Evolutionary conservation across 2,329 filamentous ascomycete species (phyloP).

Genomic region (Ustulina deusta): DNA sequence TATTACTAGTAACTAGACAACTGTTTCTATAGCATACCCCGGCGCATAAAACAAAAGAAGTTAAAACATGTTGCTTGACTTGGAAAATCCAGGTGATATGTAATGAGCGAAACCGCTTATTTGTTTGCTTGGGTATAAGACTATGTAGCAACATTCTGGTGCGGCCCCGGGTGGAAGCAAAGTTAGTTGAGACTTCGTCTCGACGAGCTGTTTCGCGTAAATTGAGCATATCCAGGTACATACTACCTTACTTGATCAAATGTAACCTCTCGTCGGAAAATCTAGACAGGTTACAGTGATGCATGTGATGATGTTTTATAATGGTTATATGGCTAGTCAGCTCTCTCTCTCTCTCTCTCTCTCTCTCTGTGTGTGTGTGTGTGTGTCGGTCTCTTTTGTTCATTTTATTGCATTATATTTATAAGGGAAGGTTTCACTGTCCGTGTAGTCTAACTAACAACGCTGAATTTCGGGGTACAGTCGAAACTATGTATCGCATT

Average conservation of each 20-base stretch:
- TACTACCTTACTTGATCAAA: neutral
- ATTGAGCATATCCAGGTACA: slow-evolving; percentile 13
- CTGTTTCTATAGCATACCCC: slow-evolving; percentile 49
- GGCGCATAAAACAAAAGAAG: slow-evolving; percentile 49
- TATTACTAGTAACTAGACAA: slow-evolving; percentile 44
- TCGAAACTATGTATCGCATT: no score
- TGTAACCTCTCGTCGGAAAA: neutral
- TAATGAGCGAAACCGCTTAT: neutral
- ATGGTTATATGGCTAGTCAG: no score
- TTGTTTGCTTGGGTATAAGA: neutral
- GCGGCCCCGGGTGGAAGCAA: neutral
- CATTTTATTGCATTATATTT: no score
- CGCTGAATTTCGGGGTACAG: no score
- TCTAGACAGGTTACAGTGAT: neutral
- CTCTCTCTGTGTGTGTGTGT: no score
- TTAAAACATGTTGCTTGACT: slow-evolving; percentile 39
- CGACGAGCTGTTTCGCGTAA: neutral
- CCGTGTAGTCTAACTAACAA: no score
- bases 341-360: neutral
- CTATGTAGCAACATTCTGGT: no score
- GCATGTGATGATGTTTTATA: no score
- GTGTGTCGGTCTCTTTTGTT: no score
- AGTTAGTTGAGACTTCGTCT: neutral
- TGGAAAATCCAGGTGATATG: neutral
- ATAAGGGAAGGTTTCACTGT: no score